phyloP scores from a whole-genome alignment of 2,329 filamentous ascomycete species.

The Xylariaceae sp. region DNA sequence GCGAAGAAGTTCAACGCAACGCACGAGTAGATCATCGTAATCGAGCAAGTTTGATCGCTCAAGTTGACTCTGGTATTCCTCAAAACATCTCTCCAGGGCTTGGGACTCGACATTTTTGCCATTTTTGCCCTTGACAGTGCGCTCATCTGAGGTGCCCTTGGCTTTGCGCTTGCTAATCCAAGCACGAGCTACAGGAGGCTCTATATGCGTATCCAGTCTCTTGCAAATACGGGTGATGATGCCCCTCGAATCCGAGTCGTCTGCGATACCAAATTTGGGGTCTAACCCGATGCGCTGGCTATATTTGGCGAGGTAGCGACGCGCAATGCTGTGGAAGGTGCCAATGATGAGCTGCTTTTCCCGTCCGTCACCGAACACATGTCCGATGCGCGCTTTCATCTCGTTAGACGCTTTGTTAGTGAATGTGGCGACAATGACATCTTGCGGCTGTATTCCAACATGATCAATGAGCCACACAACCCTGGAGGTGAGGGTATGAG shows the following conservation, averaged over 20 bases:
- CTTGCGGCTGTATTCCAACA: conserved; percentile 75
- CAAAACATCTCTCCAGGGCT: conserved; percentile 70
- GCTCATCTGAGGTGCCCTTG: conserved; percentile 53
- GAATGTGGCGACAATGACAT: conserved; percentile 95
- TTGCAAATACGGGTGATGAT: conserved; percentile 87
- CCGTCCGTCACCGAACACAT: conserved; percentile 77
- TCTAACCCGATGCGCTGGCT: conserved; percentile 82
- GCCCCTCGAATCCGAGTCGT: conserved; percentile 78
- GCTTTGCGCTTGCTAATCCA: conserved; percentile 77
- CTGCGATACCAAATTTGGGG: conserved; percentile 89
- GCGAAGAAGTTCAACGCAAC: conserved; percentile 80
- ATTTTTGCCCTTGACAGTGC: conserved; percentile 51
- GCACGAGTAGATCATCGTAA: conserved; percentile 89
- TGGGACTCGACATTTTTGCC: conserved; percentile 54
- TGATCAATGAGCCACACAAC: conserved; percentile 86
- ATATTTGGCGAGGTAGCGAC: conserved; percentile 83
- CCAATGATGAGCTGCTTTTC: conserved; percentile 83
- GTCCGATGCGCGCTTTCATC: conserved; percentile 88
- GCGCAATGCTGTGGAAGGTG: conserved; percentile 93
- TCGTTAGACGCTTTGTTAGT: conserved; percentile 93
- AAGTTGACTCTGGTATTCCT: conserved; percentile 80
- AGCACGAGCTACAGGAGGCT: conserved; percentile 72
- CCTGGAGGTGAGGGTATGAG: conserved; percentile 90
- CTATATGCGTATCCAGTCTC: conserved; percentile 69
- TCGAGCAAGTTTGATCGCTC: conserved; percentile 82